Evolutionary conservation across 192 early-diverging fungal genomes (phyloP).

Genomic region (Helicostylum pulchrum): DNA sequence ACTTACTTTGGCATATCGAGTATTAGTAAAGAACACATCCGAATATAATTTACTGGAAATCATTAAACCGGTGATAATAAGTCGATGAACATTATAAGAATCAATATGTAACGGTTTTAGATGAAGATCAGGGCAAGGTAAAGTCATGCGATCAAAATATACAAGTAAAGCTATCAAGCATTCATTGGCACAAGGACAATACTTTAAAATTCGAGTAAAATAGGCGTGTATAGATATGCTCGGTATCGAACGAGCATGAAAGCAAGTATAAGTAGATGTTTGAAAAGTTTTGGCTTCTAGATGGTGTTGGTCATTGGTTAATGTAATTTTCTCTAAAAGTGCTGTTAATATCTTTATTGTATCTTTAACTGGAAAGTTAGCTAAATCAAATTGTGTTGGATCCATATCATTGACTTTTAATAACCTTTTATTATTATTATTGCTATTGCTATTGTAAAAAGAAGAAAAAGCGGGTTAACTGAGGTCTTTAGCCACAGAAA

Average conservation of each 20-base stretch:
- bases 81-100: conserved; percentile 87
- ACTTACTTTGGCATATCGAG: conserved; percentile 75
- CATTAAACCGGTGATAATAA: conserved; percentile 87
- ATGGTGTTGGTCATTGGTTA: conserved; percentile 47
- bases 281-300: conserved; percentile 24
- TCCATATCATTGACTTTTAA: background rate
- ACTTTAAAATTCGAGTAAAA: conserved; percentile 84
- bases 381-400: conserved; percentile 41
- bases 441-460: too few species aligned
- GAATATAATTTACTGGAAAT: conserved; percentile 87
- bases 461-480: too few species aligned
- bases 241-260: conserved; percentile 89
- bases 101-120: conserved; percentile 67
- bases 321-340: conserved; percentile 57
- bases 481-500: too few species aligned
- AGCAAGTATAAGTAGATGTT: conserved; percentile 60
- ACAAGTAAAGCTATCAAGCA: conserved; percentile 84
- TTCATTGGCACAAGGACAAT: conserved; percentile 91
- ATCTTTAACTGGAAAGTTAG: conserved; percentile 51
- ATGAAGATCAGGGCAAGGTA: conserved; percentile 62
- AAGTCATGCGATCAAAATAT: conserved; percentile 84
- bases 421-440: too few species aligned
- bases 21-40: conserved; percentile 93
- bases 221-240: conserved; percentile 87
- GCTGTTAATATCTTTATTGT: conserved; percentile 61